Base-by-base conservation (phyloP, 176 grass and related monocot species). In the Neostapfia colusana region DNA sequence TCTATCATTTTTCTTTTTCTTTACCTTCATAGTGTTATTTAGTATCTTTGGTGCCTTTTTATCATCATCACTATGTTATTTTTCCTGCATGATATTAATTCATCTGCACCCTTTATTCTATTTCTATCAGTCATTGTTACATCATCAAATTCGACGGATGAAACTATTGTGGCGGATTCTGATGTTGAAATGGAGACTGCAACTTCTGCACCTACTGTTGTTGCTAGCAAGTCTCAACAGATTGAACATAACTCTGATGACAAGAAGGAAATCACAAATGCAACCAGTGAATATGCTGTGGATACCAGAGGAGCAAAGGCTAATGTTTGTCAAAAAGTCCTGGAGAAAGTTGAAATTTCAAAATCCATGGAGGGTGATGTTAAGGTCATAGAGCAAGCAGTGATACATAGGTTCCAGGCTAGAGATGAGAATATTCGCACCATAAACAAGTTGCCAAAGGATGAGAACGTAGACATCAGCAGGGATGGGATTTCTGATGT, bases 121-220 rank as follows among this genome's bases (percentile, higher is more conserved):
- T 79, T 87, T 90, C 63, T 61, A 63, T 56, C 77, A 98, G 95
- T 80, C 67, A 76, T 98, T 57, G 67, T 98, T 76, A 64, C 91
- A 36, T 94, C 89, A 63, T 98, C 95, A 28, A 90, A 91, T 80
- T 90, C 89, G 4, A 94, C 91, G 36, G 87, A 90, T 68, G 91
- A 94, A 76, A 98, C 95, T 77, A 88, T 98, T 74, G 95, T 92
- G 69, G 89, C 66, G 2, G 89, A 93, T 62, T 98, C 89, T 61
- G 95, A 94, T 73, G 79, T 85, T 77, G 95, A 98, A 86, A 90
- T 90, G 21, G 89, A 98, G 78, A 88, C 87, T 45, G 95, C 85
- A 69, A 92, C 77, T 41, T 98, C 95, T 42, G 67, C 76, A 64
- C 89, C 56, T 75, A 48, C 14, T 77, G 46, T 45, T 77, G 60